Percentiles rank a stretch among this genome's conserved stretches.
phyloP scores from a whole-genome alignment of 1,139 yeast genomes.

The Taiozyma sp. region DNA sequence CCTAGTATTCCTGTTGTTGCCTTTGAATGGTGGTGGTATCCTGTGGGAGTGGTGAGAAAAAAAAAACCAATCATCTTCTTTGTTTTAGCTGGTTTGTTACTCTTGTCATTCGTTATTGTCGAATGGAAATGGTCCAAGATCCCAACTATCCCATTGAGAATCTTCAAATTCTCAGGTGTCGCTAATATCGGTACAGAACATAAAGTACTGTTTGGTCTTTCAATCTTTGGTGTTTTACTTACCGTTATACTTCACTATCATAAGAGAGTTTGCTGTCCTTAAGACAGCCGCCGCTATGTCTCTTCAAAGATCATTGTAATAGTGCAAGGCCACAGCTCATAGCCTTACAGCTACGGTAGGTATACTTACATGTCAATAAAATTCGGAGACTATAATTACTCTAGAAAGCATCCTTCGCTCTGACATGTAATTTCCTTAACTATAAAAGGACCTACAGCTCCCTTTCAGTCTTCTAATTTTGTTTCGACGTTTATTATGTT shows the following conservation, averaged over 20 bases:
- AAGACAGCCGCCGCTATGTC: conserved; percentile 36
- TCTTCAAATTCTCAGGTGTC: conserved; percentile 36
- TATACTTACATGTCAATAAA: too few species aligned
- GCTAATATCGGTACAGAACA: conserved; percentile 35
- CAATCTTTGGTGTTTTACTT: conserved; percentile 40
- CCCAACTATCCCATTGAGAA: conserved; percentile 48
- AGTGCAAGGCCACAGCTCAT: too few species aligned
- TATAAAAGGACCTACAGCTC: too few species aligned
- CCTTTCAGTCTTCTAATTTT: too few species aligned
- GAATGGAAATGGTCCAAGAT: conserved; percentile 45
- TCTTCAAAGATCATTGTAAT: too few species aligned
- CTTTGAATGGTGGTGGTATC: conserved; percentile 48
- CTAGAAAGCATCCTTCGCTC: too few species aligned
- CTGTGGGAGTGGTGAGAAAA: conserved; percentile 44
- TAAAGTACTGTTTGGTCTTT: conserved; percentile 45
- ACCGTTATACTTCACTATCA: conserved; percentile 47
- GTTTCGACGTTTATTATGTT: too few species aligned
- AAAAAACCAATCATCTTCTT: conserved; percentile 41
- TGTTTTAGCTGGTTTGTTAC: conserved; percentile 37
- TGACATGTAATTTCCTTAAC: too few species aligned
- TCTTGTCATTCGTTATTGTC: conserved; percentile 36
- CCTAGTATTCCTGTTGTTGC: conserved; percentile 38
- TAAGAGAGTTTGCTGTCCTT: conserved; percentile 34
- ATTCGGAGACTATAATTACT: too few species aligned
- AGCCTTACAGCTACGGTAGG: too few species aligned